Base-by-base conservation (phyloP, 129 eudicot species). In the Scalesia atractyloides region DNA sequence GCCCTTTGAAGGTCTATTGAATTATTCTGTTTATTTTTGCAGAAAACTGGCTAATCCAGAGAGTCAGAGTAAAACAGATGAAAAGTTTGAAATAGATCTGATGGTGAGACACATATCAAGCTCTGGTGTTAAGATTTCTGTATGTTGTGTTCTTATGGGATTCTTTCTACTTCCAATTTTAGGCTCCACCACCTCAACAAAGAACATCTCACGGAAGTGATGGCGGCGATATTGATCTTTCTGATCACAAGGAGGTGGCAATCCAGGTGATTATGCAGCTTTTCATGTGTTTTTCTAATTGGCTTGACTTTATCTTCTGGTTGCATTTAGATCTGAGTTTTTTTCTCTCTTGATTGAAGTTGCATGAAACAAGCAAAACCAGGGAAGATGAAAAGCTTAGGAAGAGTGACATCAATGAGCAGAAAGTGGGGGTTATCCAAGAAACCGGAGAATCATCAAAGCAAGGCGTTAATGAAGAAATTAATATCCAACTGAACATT, bases 141-240 rank as follows among this genome's bases (percentile, higher is more conserved):
- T 57, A 33, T 39, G 19, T 49, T 41, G 46, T 64, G 44, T 64
- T 15, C 16, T 72, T 37, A 22, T 24, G 58, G 47, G 64, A 43
- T 79, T 19, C 36, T 14, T 36, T 62, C 46, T 41, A 9, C 69
- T 68, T 48, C 39, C 36, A 34, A 18, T 75, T 79, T 49, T 74
- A 91, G 99, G 97, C 97, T 57, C 97, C 97, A 39, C 99, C 99
- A 59, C 98, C 98, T 37, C 98, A 86, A 78, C 73, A 49, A 68
- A 82, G 85, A 84, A 73, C 89, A 7, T 90, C 96, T 34, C 91
- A 92, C 0, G 94, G 76, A 58, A 91, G 81, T 39, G 93, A 83
- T 34, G 64, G 76, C 0, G 61, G 74, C 0, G 81, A 63, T 8
- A 41, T 78, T 9, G 61, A 61, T 80, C 73, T 77, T 19, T 66